Evolutionary conservation across 2,329 filamentous ascomycete species (phyloP).

Genomic region (Neospermospora avenae): DNA sequence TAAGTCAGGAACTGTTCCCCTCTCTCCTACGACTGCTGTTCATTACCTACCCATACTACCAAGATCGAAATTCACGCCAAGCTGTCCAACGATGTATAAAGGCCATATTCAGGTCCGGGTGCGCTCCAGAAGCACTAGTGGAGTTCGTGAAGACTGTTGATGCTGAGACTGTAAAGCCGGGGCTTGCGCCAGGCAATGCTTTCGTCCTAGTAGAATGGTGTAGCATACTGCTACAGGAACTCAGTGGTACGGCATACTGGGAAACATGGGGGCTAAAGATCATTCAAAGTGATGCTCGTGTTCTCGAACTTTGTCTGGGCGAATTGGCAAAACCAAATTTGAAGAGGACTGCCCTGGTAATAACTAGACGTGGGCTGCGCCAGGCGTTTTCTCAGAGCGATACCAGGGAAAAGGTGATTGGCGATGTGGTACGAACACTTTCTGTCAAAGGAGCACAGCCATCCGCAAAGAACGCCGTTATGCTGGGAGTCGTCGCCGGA

Average conservation of each 20-base stretch:
- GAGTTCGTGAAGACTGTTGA: constrained; percentile 65
- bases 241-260: constrained; percentile 61
- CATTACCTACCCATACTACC: constrained; percentile 81
- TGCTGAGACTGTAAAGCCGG: constrained; percentile 70
- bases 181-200: constrained; percentile 74
- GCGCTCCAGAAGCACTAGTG: constrained; percentile 55
- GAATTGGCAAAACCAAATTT: constrained; percentile 62
- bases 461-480: constrained; percentile 66
- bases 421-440: constrained; percentile 60
- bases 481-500: constrained; percentile 83
- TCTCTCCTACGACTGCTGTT: constrained; percentile 71
- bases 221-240: constrained; percentile 70
- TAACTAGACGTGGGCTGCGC: constrained; percentile 77
- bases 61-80: constrained; percentile 78
- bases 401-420: constrained; percentile 24
- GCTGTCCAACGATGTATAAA: constrained; percentile 79
- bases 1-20: constrained; percentile 43
- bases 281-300: constrained; percentile 65
- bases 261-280: constrained; percentile 62
- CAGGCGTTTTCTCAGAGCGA: constrained; percentile 62
- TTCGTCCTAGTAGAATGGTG: constrained; percentile 93
- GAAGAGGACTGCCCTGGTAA: constrained; percentile 68
- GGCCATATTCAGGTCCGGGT: constrained; percentile 57
- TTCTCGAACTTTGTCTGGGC: constrained; percentile 74
- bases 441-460: constrained; percentile 64